Evolutionary conservation across 1,139 yeast genomes (phyloP), one percentile per base, ranked within the genome.

Genomic region (Diutina rugosa): DNA sequence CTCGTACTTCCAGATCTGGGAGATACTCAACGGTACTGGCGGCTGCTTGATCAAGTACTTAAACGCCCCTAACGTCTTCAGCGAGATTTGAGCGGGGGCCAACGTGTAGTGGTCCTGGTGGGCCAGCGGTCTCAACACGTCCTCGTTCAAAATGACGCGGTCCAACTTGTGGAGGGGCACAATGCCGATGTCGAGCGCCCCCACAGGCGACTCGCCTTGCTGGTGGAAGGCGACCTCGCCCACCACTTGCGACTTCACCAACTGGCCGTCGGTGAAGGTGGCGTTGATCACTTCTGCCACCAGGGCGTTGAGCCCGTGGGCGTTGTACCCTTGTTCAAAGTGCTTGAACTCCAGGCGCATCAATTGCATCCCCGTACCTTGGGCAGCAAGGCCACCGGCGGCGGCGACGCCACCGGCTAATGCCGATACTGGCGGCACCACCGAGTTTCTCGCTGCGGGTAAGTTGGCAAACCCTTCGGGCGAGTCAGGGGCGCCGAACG

Each of bases 1-100:
- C 68, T 90, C 97, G 65, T 85, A 85, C 64, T 90, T 85, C 98
- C 98, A 91, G 54, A 87, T 81, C 54, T 96, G 97, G 54, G 82
- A 78, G 55, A 91, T 77, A 35, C 81, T 70, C 35, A 91, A 69
- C n/a, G 97, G 97, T 1, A 84, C 80, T 56, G 73, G 73, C 59
- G 83, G 69, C 35, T 32, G n/a, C 44, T 64, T 68, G 28, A 63
- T 59, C 65, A 86, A 77, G 65, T 87, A 88, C 66, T 87, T 87
- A 64, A 88, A 69, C 0, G 89, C 95, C 44, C 93, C 93, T 54
- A 85, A 72, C 1, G 91, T 84, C 64, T 82, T 82, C 14, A 80
- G 73, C 35, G 74, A 62, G 41, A 82, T 77, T 9, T 70, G 66
- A 57, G 71, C 63, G 57, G 81, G 66, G 56, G 64, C 60, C 61